A percentile compares a stretch with the other conserved stretches of the same genome.
Conservation (phyloP, 805 yeast species). For the Pichia paraexigua region DNA sequence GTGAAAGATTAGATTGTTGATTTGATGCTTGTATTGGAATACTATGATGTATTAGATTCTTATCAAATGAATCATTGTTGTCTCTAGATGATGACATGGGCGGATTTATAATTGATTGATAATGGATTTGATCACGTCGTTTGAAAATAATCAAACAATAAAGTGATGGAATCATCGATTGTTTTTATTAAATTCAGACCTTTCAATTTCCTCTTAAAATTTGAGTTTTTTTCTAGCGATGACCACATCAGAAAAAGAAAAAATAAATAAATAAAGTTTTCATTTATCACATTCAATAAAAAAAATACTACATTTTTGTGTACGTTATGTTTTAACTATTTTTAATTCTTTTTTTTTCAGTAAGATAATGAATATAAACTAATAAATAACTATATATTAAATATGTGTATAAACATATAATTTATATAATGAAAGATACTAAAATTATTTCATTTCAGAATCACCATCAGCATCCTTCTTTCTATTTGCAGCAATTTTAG, state of each 20-base stretch:
- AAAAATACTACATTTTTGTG: too few relatives aligned
- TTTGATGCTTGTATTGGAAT: not conserved
- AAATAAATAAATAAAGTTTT: too few relatives aligned
- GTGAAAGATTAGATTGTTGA: constrained; percentile 5
- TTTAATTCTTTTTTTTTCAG: too few relatives aligned
- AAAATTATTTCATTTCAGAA: constrained; percentile 26
- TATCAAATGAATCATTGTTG: not conserved
- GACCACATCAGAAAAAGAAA: not conserved
- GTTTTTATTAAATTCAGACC: too few relatives aligned
- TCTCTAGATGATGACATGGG: not conserved
- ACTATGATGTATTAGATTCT: not conserved
- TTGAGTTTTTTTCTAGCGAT: not conserved
- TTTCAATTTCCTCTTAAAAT: too few relatives aligned
- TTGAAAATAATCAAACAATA: too few relatives aligned
- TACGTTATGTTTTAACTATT: too few relatives aligned
- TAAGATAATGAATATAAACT: not conserved
- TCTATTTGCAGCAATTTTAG: constrained; percentile 73
- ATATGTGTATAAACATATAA: not conserved
- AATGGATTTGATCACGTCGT: not conserved
- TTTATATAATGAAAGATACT: not conserved
- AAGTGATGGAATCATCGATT: not conserved
- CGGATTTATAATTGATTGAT: not conserved
- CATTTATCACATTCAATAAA: too few relatives aligned
- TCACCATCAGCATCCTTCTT: constrained; percentile 31
- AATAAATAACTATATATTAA: not conserved